phyloP scores from a whole-genome alignment of 768 basidiomycete species.

The Leccinum rimulosum region DNA sequence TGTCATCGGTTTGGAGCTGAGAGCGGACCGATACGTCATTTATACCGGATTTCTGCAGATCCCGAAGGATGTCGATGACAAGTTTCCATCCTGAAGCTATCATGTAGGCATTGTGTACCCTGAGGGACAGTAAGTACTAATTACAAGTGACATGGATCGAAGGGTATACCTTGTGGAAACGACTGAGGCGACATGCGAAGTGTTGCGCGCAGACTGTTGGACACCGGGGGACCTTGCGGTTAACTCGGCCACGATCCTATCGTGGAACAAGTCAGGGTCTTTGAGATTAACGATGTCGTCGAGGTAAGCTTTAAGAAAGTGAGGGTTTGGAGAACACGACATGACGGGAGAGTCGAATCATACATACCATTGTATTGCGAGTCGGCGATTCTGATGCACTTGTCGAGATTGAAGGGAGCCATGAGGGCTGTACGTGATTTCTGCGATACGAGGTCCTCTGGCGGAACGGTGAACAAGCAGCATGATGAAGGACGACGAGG shows the following conservation, averaged over 20 bases:
- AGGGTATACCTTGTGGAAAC: constrained; percentile 55
- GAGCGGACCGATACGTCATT: constrained; percentile 49
- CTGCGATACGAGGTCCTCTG: constrained; percentile 64
- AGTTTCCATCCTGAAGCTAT: constrained; percentile 82
- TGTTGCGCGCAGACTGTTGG: constrained; percentile 34
- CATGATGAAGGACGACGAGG: background rate
- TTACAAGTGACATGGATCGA: background rate
- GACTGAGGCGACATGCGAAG: constrained; percentile 54
- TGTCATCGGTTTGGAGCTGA: constrained; percentile 50
- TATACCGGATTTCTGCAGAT: constrained; percentile 54
- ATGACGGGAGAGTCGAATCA: background rate
- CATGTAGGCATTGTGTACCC: constrained; percentile 81
- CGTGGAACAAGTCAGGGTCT: constrained; percentile 61
- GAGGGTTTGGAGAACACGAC: constrained; percentile 6
- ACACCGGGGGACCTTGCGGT: constrained; percentile 45
- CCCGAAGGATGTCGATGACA: constrained; percentile 54
- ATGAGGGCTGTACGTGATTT: constrained; percentile 57
- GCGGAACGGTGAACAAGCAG: background rate
- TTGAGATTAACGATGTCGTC: constrained; percentile 68
- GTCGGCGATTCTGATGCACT: constrained; percentile 65
- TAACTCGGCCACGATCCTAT: constrained; percentile 56
- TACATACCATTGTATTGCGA: constrained; percentile 67
- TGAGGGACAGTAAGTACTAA: constrained; percentile 28
- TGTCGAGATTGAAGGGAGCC: constrained; percentile 61
- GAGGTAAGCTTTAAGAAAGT: constrained; percentile 49